Conservation (phyloP, 768 basidiomycete genomes). For the Ramaria sp. region DNA sequence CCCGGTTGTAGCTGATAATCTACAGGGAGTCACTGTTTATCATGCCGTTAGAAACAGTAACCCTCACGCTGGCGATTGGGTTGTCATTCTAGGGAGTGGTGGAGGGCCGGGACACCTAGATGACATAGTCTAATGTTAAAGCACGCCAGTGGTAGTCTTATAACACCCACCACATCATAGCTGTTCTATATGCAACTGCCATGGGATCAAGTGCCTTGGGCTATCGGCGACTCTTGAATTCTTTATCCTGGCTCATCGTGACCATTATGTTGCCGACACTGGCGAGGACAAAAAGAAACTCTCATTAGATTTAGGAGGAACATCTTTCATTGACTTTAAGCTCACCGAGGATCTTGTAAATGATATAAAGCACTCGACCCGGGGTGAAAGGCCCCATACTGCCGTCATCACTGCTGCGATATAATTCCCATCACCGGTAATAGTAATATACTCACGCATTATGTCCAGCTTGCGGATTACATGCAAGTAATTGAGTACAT, state of each 20-base stretch:
- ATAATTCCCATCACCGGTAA: constrained; percentile 21
- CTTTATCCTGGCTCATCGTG: background rate
- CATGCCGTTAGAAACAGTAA: constrained; percentile 70
- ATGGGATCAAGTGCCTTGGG: constrained; percentile 76
- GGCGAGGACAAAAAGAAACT: constrained; percentile 64
- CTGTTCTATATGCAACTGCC: constrained; percentile 69
- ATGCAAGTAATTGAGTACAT: constrained; percentile 65
- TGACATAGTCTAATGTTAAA: constrained; percentile 16
- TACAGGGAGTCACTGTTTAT: constrained; percentile 73
- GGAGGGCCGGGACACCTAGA: constrained; percentile 79
- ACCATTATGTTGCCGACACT: constrained; percentile 36
- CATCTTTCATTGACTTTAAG: constrained; percentile 73
- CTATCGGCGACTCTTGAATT: constrained; percentile 36
- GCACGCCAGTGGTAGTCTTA: background rate
- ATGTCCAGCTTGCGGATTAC: constrained; percentile 22
- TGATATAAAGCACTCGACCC: constrained; percentile 53
- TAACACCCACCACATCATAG: constrained; percentile 18
- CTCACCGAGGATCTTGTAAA: constrained; percentile 52
- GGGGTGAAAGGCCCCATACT: constrained; percentile 64
- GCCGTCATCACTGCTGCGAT: constrained; percentile 51
- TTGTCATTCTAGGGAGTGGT: constrained; percentile 69
- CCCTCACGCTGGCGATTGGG: constrained; percentile 59
- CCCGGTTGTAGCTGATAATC: background rate
- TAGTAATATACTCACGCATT: constrained; percentile 12
- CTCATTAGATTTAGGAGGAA: constrained; percentile 52